Conservation (phyloP, 2,329 filamentous ascomycete species). For the Colletotrichum scovillei region DNA sequence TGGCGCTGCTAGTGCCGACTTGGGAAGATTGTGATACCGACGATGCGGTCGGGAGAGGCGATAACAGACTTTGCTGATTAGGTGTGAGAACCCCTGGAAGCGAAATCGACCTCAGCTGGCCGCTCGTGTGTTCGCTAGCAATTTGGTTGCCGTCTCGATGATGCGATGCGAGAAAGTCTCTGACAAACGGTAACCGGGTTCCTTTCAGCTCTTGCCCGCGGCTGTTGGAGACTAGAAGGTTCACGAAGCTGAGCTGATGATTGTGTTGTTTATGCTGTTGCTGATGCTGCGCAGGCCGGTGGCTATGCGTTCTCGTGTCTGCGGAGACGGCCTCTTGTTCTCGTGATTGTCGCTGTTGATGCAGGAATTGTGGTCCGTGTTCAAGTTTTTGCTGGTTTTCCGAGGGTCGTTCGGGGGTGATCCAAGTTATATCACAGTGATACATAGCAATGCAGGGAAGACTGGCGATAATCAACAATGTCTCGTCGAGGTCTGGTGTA, state of each 20-base stretch:
- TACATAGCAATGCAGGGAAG: constrained; percentile 29
- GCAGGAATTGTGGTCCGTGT: constrained; percentile 2
- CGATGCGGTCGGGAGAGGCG: constrained; percentile 28
- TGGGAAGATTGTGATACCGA: constrained; percentile 30
- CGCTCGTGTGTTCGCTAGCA: constrained; percentile 11
- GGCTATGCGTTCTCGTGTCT: constrained; percentile 27
- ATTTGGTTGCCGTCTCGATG: not conserved
- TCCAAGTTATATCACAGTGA: constrained; percentile 35
- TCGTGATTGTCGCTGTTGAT: constrained; percentile 17
- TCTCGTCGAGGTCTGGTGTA: not conserved
- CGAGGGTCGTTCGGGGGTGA: constrained; percentile 20
- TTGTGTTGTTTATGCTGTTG: constrained; percentile 8
- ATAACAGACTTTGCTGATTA: constrained; percentile 27
- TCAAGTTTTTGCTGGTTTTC: constrained; percentile 19
- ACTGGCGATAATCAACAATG: not conserved
- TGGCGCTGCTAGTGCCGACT: constrained; percentile 28
- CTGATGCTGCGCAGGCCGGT: constrained; percentile 18
- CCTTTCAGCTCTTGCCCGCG: not conserved
- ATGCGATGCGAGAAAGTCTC: constrained; percentile 24
- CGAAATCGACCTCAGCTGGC: constrained; percentile 28
- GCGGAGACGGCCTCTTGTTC: constrained; percentile 2
- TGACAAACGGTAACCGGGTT: constrained; percentile 12
- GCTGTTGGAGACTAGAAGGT: constrained; percentile 1
- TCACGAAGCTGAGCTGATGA: constrained; percentile 20
- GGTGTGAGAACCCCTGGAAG: constrained; percentile 16